Percentiles rank a stretch among this genome's conserved stretches.
These are phyloP conservation scores for Mycena crocata DNA, from an alignment of 768 basidiomycete species.

Conservation along the genomic window DNA sequence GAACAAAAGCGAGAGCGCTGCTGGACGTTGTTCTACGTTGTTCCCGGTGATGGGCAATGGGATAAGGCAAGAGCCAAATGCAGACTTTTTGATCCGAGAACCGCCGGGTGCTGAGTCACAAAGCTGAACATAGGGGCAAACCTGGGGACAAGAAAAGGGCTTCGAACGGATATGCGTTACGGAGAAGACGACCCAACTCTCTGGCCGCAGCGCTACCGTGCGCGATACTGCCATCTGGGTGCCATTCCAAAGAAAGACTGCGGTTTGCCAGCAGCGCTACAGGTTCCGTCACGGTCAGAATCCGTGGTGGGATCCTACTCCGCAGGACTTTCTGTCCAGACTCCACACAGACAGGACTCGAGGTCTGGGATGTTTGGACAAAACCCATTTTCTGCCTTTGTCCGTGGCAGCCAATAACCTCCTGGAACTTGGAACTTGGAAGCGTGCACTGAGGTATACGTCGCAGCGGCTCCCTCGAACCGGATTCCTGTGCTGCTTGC, in stretches of 20 bases:
- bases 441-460: not conserved
- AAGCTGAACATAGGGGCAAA: too few relatives aligned
- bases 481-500: too few relatives aligned
- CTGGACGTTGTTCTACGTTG: too few relatives aligned
- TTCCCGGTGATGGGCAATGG: too few relatives aligned
- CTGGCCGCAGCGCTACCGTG: conserved; percentile 16
- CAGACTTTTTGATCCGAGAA: too few relatives aligned
- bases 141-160: not conserved
- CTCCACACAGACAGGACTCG: not conserved
- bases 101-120: too few relatives aligned
- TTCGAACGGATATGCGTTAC: conserved; percentile 10
- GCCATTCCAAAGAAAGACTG: not conserved
- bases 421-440: not conserved
- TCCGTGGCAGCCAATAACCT: not conserved
- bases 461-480: not conserved
- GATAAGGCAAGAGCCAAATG: too few relatives aligned
- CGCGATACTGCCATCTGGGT: not conserved
- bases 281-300: not conserved
- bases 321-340: not conserved
- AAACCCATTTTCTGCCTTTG: not conserved
- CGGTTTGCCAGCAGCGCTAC: too few relatives aligned
- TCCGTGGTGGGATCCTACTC: conserved; percentile 6
- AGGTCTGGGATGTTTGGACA: not conserved
- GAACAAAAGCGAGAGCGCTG: too few relatives aligned
- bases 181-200: conserved; percentile 2